Evolutionary conservation across 352 stramenopile genomes (phyloP).

Genomic region (Pythium utonaiense): DNA sequence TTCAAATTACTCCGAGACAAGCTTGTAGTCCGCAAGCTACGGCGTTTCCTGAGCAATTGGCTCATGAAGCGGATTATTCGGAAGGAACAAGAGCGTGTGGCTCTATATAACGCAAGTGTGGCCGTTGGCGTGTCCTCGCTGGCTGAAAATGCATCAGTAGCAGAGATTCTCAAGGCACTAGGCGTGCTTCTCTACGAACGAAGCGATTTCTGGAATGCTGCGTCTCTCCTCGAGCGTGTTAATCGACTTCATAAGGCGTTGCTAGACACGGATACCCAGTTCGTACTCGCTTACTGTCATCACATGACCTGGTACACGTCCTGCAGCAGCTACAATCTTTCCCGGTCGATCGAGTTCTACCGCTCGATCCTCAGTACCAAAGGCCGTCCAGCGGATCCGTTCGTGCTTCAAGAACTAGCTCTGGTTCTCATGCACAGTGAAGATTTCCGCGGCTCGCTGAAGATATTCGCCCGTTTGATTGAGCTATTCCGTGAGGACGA

Average conservation of each 20-base stretch:
- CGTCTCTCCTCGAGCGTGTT: conserved; percentile 41
- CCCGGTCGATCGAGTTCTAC: conserved; percentile 46
- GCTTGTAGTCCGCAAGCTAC: conserved; percentile 30
- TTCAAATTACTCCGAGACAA: conserved; percentile 37
- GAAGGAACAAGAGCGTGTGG: conserved; percentile 37
- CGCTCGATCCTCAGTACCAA: conserved; percentile 21
- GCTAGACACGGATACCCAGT: conserved; percentile 1
- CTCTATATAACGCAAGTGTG: conserved; percentile 24
- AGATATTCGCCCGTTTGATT: conserved; percentile 54
- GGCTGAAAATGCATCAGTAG: conserved; percentile 19
- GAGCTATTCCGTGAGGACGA: conserved; percentile 47
- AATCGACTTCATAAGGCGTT: background rate
- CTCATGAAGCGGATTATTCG: conserved; percentile 35
- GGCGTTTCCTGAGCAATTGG: conserved; percentile 40
- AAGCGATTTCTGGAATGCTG: conserved; percentile 60
- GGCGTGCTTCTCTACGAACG: conserved; percentile 38
- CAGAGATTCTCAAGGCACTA: conserved; percentile 33
- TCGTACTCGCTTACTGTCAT: conserved; percentile 56
- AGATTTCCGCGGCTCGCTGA: conserved; percentile 44
- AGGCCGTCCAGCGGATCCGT: conserved; percentile 26
- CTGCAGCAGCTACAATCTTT: conserved; percentile 49
- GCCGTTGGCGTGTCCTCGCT: background rate
- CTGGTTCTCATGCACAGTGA: conserved; percentile 64
- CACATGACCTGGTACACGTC: conserved; percentile 66
- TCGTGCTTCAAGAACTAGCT: conserved; percentile 53